Percentiles rank a stretch among this genome's conserved stretches.
phyloP scores from a whole-genome alignment of 352 stramenopile genomes.

The Phytophthora lateralis region DNA sequence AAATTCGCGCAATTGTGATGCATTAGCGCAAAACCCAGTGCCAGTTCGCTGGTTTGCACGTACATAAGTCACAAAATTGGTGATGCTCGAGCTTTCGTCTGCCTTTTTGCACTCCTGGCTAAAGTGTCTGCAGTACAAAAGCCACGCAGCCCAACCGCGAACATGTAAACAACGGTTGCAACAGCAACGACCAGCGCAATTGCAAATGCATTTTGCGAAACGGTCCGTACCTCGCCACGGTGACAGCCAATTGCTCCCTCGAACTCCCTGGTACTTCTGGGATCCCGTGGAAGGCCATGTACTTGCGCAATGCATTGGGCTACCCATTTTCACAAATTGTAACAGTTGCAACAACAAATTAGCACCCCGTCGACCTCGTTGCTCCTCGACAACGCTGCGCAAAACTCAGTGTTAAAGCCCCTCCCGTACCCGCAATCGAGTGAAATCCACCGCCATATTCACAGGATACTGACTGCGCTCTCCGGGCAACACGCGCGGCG shows the following conservation, averaged over 20 bases:
- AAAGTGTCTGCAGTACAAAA: conserved; percentile 57
- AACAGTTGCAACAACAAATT: conserved; percentile 18
- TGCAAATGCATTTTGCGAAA: conserved; percentile 6
- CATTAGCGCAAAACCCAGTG: not conserved
- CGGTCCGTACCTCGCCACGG: conserved; percentile 58
- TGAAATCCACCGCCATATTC: conserved; percentile 74
- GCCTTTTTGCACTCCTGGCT: conserved; percentile 62
- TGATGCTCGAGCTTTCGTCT: conserved; percentile 68
- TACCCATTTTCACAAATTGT: conserved; percentile 24
- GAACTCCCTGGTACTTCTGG: conserved; percentile 55
- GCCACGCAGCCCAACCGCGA: not conserved
- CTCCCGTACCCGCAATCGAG: conserved; percentile 54
- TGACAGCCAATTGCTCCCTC: conserved; percentile 58
- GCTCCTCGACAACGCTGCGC: not conserved
- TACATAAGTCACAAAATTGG: conserved; percentile 75
- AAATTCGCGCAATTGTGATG: not conserved
- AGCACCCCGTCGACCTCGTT: not conserved
- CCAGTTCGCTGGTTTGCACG: conserved; percentile 6
- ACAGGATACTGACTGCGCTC: conserved; percentile 59
- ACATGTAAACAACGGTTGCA: not conserved
- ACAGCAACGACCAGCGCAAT: conserved; percentile 1
- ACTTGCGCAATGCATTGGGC: conserved; percentile 65
- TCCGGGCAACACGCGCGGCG: conserved; percentile 24
- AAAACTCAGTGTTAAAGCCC: not conserved
- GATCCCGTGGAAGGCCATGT: conserved; percentile 70